Evolutionary conservation across 345 rosid genomes (phyloP).

Genomic region (Moricandia moricandioides): DNA sequence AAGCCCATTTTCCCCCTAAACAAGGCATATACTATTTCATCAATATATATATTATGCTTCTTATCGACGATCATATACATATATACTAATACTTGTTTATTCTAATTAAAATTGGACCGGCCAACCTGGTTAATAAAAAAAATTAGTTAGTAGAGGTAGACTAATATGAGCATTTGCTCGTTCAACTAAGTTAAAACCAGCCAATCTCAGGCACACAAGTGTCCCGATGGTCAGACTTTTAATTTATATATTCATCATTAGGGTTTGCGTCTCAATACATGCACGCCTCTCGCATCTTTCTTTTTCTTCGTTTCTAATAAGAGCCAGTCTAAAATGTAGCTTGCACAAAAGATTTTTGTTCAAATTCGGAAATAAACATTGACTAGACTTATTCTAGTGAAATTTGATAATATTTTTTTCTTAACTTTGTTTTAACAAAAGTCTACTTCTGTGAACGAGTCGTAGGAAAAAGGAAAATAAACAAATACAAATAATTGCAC

Average conservation of each 20-base stretch:
- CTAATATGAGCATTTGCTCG: constrained; percentile 27
- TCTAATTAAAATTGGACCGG: constrained; percentile 14
- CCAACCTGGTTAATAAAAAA: constrained; percentile 1
- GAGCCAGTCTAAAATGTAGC: neutral
- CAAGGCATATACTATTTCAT: neutral
- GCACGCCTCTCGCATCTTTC: constrained; percentile 29
- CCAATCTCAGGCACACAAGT: constrained; percentile 5
- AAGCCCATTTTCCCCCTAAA: no score
- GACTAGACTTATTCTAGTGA: constrained; percentile 12
- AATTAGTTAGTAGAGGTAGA: constrained; percentile 26
- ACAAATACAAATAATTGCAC: neutral
- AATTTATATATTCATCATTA: constrained; percentile 4
- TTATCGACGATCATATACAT: neutral
- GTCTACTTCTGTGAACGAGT: constrained; percentile 27
- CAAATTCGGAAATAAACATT: constrained; percentile 11
- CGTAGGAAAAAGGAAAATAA: neutral
- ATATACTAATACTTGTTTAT: neutral
- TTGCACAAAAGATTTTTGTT: constrained; percentile 1
- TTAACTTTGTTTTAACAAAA: neutral
- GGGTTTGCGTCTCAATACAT: constrained; percentile 42
- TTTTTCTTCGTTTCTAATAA: constrained; percentile 3
- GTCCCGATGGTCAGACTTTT: constrained; percentile 24
- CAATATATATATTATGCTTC: constrained; percentile 8
- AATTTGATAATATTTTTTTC: neutral
- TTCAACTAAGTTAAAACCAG: neutral